Evolutionary conservation across 164 flowering plant genomes (phyloP), one percentile per base, ranked within the genome.

Genomic region (Piper longum): DNA sequence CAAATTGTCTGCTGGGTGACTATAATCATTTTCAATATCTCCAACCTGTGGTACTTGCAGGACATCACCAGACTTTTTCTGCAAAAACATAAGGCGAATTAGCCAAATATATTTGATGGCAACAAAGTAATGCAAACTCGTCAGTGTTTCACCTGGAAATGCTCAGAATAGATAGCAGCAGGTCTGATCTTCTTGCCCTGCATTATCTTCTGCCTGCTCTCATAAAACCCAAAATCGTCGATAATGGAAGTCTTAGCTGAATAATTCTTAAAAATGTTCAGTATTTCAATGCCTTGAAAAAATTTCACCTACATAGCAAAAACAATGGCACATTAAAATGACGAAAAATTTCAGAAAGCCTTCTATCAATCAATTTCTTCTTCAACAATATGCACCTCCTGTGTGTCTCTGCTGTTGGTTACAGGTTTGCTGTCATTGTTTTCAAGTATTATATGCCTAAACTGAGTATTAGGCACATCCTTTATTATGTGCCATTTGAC

Each of bases 401-500:
- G 89, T 19, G 93, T 84, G 74, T 86, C 93, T 71, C 92, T 77
- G 71, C 87, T 82, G 70, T 86, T 86, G 5, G 92, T 84, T 43
- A 86, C 88, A 57, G 91, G 86, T 66, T 86, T 86, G 74, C 78
- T 78, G 16, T 86, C 91, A 70, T 86, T 86, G 64, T 86, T 82
- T 68, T 83, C 89, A 4, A 87, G 81, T 42, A 79, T 79, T 56
- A 88, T 84, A 64, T 83, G 92, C 57, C 87, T 78, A 51, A 88
- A 74, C 65, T 79, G 79, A 14, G 82, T 77, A 63, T 88, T 88
- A 18, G 92, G 86, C 19, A 88, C 77, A 70, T 88, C 96, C 67
- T 88, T 88, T 41, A 88, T 74, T 19, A 88, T 75, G 67, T 86
- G 96, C 93, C 92, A 86, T 79, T 83, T 86, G 52, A 88, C 92